A percentile compares a stretch with the other conserved stretches of the same genome.
These are phyloP conservation scores for Periglandula ipomoeae DNA, from an alignment of 2,329 filamentous ascomycete species.

Conservation along the genomic window DNA sequence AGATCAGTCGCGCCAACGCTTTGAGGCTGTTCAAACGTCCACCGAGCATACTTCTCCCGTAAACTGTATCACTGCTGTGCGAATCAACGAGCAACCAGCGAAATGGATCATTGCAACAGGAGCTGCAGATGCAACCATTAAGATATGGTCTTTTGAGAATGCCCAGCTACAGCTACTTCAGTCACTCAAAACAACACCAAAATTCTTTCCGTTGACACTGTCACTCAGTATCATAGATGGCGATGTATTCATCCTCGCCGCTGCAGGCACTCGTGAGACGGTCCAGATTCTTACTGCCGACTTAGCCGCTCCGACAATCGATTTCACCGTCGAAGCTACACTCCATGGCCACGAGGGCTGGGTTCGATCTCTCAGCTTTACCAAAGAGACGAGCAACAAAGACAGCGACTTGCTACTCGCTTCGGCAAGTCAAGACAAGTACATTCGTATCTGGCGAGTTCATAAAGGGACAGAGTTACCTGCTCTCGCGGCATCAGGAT, in stretches of 20 bases:
- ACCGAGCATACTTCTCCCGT: slow-evolving; percentile 64
- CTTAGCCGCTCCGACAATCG: slow-evolving; percentile 23
- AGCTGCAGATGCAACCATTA: slow-evolving; percentile 65
- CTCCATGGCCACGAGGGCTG: slow-evolving; percentile 89
- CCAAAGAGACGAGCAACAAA: slow-evolving; percentile 44
- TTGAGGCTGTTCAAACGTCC: slow-evolving; percentile 39
- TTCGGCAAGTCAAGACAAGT: slow-evolving; percentile 95
- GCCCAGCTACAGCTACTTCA: slow-evolving; percentile 49
- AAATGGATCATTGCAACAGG: slow-evolving; percentile 62
- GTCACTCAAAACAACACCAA: slow-evolving; percentile 63
- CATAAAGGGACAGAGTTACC: slow-evolving; percentile 60
- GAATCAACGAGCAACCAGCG: slow-evolving; percentile 16
- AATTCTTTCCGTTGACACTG: slow-evolving; percentile 73
- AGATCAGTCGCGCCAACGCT: slow-evolving; percentile 13
- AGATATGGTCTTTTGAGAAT: slow-evolving; percentile 57
- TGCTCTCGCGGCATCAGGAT: slow-evolving; percentile 39
- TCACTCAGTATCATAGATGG: slow-evolving; percentile 54
- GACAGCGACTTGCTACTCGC: slow-evolving; percentile 69
- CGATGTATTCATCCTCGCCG: slow-evolving; percentile 59
- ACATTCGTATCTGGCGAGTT: slow-evolving; percentile 86
- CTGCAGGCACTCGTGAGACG: slow-evolving; percentile 74
- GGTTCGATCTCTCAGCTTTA: slow-evolving; percentile 80
- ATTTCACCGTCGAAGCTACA: slow-evolving; percentile 66
- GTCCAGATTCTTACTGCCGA: slow-evolving; percentile 70
- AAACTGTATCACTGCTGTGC: slow-evolving; percentile 52